Evolutionary conservation across 805 yeast species (phyloP), one percentile per base, ranked within the genome.

Genomic region (Jamesozyma rosinii): DNA sequence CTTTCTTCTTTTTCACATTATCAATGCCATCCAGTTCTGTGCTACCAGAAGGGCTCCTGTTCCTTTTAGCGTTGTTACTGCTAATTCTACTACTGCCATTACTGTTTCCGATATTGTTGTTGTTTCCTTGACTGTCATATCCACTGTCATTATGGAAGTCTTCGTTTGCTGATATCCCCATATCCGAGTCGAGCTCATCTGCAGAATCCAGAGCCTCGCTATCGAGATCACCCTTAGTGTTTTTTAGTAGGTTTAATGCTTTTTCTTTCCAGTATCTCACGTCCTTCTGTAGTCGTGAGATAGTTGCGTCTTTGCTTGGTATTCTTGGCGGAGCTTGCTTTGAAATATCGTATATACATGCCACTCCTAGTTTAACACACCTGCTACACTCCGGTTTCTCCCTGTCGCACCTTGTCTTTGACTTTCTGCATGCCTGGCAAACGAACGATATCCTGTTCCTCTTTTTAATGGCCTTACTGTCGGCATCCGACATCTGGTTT

Each of bases 361-460:
- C 35, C 21, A 58, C 41, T 17, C 53, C 49, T 35, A 54, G 50
- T 41, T 57, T 54, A 11, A 49, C 41, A 47, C 67, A 63, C 30
- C 65, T 49, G 5, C 56, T 40, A 47, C 67, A 63, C 13, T 47
- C 40, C 6, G 64, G 63, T 41, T 59, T 61, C 33, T 54, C 59
- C 26, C 58, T 52, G 44, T 63, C 65, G 46, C 67, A 63, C 42
- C 58, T 63, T 1, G 66, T 61, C 48, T 61, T 59, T 14, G 63
- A 54, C 44, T 54, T 59, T 43, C 66, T 48, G 37, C 67, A 63
- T 4, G 54, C 49, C 42, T 57, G 57, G 41, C 67, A 63, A 19
- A 61, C 65, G 45, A 57, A 63, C 0, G 67, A 63, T 14, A 63
- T 44, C 37, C 65, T 49, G 38, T 61, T 58, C 26, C 67, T 49